Base-by-base conservation (phyloP, 495 filamentous ascomycete genomes). In the Penicillium bialowiezense region DNA sequence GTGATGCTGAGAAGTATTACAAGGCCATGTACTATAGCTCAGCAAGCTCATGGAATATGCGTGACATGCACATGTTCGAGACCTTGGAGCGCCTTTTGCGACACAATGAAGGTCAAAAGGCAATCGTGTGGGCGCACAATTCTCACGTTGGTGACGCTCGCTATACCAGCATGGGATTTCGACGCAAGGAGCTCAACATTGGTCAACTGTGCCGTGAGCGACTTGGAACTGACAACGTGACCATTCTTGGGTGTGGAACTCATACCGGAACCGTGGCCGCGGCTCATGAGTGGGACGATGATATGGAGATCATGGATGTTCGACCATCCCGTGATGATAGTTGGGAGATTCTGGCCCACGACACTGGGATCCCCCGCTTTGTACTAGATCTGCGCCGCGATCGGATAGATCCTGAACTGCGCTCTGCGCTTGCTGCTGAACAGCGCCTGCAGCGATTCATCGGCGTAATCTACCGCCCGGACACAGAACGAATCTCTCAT, bases 61-160 rank as follows among this genome's bases (percentile, higher is more conserved):
- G 80, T 8, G 80, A 82, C 59, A 65, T 64, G 5, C 80, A 84
- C 53, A 82, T 82, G 79, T 79, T 82, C 43, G 66, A 80, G 7
- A 80, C 80, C 1, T 62, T 84, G 21, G 47, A 54, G 3, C 72
- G 77, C 5, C 50, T 79, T 3, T 53, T 81, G 20, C 60, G 75
- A 31, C 65, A 72, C 32, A 71, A 73, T 17, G 68, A 26, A 58
- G 62, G 4, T 48, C 66, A 64, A 23, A 81, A 80, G 38, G 80
- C 75, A 3, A 65, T 84, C 20, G 74, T 83, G 1, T 83, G 80
- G 80, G 80, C 77, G 45, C 80, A 83, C 50, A 84, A 82, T 54
- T 81, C 77, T 20, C 80, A 82, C 39, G 65, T 80, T 38, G 79
- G 80, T n/a, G 79, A 84, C 51, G 79, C 80, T 12, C 65, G 80